Conservation (phyloP, 2,329 filamentous ascomycete species). For the Shiraia sp. region DNA sequence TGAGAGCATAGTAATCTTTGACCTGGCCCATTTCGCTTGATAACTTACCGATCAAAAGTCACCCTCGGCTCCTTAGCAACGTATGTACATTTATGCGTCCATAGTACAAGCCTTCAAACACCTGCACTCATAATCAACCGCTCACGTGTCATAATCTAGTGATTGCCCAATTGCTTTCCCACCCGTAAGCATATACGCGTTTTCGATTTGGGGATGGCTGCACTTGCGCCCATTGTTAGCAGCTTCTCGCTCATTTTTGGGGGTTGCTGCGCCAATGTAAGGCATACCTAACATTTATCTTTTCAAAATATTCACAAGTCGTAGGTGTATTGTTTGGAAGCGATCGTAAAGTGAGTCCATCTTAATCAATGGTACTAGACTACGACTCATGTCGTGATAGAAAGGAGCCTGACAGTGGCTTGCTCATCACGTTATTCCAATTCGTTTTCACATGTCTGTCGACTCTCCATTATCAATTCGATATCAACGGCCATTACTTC, state of each 20-base stretch:
- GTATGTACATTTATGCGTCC: too few species aligned
- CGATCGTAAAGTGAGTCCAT: conserved; percentile 82
- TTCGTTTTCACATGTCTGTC: conserved; percentile 66
- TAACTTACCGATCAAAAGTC: too few species aligned
- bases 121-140: too few species aligned
- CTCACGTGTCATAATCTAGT: too few species aligned
- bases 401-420: conserved; percentile 84
- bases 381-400: conserved; percentile 50
- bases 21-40: too few species aligned
- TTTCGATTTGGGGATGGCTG: conserved; percentile 30
- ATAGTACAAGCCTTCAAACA: too few species aligned
- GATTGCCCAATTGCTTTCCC: not conserved
- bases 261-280: conserved; percentile 90
- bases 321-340: conserved; percentile 92
- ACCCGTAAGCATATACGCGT: not conserved
- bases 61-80: too few species aligned
- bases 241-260: conserved; percentile 91
- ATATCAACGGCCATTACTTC: conserved; percentile 67
- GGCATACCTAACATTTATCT: conserved; percentile 24
- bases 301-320: conserved; percentile 17
- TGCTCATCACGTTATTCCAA: conserved; percentile 59
- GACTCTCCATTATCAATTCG: conserved; percentile 51
- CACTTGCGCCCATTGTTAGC: conserved; percentile 42
- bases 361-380: not conserved
- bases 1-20: too few species aligned